Percentiles rank a stretch among this genome's conserved stretches.
Evolutionary conservation across 129 eudicot species (phyloP).

Genomic region (Centaurea solstitialis): DNA sequence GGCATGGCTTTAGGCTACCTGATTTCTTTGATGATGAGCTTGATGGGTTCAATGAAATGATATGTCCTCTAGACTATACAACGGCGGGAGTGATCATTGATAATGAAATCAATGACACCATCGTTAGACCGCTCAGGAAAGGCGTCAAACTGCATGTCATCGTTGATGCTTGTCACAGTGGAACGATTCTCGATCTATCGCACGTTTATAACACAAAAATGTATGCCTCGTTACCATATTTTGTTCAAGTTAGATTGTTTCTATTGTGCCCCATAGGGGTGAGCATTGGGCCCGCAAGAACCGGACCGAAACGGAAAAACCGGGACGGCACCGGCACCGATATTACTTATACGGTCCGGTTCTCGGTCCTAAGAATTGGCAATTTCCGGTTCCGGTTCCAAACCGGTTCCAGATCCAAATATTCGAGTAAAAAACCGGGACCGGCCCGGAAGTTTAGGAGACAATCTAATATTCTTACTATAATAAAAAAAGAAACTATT

Average conservation of each 20-base stretch:
- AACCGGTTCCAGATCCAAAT: too few species aligned
- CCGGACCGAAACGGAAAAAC: too few species aligned
- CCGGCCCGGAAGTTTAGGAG: too few species aligned
- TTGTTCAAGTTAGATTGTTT: not conserved
- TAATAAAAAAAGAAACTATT: too few species aligned
- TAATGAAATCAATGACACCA: slow-evolving; percentile 55
- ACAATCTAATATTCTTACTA: too few species aligned
- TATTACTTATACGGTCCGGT: too few species aligned
- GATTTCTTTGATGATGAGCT: slow-evolving; percentile 58
- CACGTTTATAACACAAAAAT: slow-evolving; percentile 34
- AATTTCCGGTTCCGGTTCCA: too few species aligned
- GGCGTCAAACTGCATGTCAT: slow-evolving; percentile 81
- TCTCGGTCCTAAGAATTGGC: too few species aligned
- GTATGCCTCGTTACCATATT: slow-evolving; percentile 28
- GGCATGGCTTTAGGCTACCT: slow-evolving; percentile 67
- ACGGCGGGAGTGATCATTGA: slow-evolving; percentile 66
- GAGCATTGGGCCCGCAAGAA: too few species aligned
- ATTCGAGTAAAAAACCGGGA: too few species aligned
- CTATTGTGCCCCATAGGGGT: not conserved
- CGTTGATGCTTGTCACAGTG: slow-evolving; percentile 80
- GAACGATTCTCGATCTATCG: slow-evolving; percentile 73
- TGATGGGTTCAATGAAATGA: slow-evolving; percentile 72
- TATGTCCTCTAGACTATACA: slow-evolving; percentile 73
- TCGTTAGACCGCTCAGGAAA: slow-evolving; percentile 60
- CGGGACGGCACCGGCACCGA: too few species aligned